Conservation (phyloP, 2,329 filamentous ascomycete genomes). For the Claviceps lovelessii region DNA sequence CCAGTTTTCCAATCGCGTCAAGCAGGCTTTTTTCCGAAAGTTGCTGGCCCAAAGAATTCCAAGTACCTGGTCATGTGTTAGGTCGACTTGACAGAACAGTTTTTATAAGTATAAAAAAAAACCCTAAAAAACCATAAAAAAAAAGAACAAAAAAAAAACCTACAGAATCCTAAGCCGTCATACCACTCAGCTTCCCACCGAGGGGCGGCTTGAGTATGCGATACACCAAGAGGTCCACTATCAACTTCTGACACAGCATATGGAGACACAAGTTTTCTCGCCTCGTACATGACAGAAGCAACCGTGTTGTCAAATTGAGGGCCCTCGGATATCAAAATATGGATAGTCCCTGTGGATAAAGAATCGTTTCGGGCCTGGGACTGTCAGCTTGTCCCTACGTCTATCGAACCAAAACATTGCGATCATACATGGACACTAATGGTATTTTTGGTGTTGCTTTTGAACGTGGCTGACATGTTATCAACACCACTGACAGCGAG, state of each 20-base stretch:
- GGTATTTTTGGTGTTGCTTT: slow-evolving; percentile 47
- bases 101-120: neutral
- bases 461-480: slow-evolving; percentile 55
- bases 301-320: slow-evolving; percentile 61
- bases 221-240: slow-evolving; percentile 29
- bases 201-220: slow-evolving; percentile 35
- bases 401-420: neutral
- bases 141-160: slow-evolving; percentile 18
- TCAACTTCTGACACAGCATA: slow-evolving; percentile 29
- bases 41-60: slow-evolving; percentile 80
- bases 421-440: slow-evolving; percentile 50
- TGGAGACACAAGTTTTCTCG: slow-evolving; percentile 39
- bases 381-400: slow-evolving; percentile 5
- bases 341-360: slow-evolving; percentile 35
- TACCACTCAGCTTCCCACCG: slow-evolving; percentile 80
- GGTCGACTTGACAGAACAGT: slow-evolving; percentile 8
- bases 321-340: slow-evolving; percentile 56
- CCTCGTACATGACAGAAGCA: slow-evolving; percentile 74
- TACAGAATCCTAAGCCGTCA: slow-evolving; percentile 82
- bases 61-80: slow-evolving; percentile 44
- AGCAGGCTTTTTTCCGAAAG: slow-evolving; percentile 71
- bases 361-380: slow-evolving; percentile 52
- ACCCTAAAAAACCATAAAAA: slow-evolving; percentile 56
- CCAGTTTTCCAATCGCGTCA: slow-evolving; percentile 56
- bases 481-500: slow-evolving; percentile 63